A percentile compares a stretch with the other conserved stretches of the same genome.
Evolutionary conservation across 2,329 filamentous ascomycete species (phyloP).

Genomic region (Tolypocladium album): DNA sequence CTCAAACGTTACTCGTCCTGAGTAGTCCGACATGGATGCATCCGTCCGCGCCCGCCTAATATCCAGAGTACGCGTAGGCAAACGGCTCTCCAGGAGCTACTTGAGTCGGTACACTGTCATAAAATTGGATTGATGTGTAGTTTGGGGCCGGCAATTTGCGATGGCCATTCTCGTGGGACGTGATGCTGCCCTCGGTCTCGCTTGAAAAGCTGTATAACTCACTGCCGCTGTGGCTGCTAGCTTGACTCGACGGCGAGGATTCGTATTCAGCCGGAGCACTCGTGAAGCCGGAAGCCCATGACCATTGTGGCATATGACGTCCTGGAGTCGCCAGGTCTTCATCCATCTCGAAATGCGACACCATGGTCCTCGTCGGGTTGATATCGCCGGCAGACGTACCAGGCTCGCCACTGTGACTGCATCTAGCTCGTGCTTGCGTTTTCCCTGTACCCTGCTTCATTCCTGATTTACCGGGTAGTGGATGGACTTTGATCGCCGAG

Average conservation of each 20-base stretch:
- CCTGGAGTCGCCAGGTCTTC: neutral
- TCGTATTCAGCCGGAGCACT: neutral
- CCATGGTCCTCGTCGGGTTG: neutral
- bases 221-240: neutral
- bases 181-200: neutral
- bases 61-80: neutral
- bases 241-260: neutral
- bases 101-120: neutral
- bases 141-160: neutral
- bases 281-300: neutral
- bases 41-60: neutral
- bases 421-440: neutral
- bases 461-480: neutral
- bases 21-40: neutral
- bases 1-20: conserved; percentile 7
- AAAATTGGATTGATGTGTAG: neutral
- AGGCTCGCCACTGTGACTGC: neutral
- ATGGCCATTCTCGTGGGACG: neutral
- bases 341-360: conserved; percentile 1
- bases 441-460: neutral
- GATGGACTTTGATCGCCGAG: conserved; percentile 5
- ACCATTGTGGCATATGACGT: neutral
- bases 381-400: neutral
- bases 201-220: conserved; percentile 1
- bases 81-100: neutral